Percentiles rank a stretch among this genome's conserved stretches.
Conservation (phyloP, 2,329 filamentous ascomycete species). For the Aspergillus sp. region DNA sequence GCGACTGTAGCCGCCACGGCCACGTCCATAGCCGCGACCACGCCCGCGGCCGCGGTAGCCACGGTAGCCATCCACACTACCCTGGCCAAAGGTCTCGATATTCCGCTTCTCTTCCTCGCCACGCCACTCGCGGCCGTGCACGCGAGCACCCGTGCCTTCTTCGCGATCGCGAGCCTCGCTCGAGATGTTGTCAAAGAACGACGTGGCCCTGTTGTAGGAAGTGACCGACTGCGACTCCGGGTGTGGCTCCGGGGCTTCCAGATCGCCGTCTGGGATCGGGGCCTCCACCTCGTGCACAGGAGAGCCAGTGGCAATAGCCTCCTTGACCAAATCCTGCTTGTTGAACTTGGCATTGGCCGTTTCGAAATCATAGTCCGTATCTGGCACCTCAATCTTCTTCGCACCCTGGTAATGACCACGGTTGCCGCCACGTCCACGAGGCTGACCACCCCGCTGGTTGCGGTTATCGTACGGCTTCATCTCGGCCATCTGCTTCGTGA, state of each 20-base stretch:
- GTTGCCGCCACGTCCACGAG: slow-evolving; percentile 48
- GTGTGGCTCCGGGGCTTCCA: slow-evolving; percentile 36
- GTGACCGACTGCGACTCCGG: slow-evolving; percentile 34
- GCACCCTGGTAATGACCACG: slow-evolving; percentile 45
- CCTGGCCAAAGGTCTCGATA: slow-evolving; percentile 96
- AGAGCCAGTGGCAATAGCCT: slow-evolving; percentile 77
- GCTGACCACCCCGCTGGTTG: slow-evolving; percentile 37
- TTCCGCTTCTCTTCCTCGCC: slow-evolving; percentile 93
- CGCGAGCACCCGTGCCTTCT: slow-evolving; percentile 63
- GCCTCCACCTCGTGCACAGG: slow-evolving; percentile 59
- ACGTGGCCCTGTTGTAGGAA: slow-evolving; percentile 81
- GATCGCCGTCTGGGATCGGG: slow-evolving; percentile 41
- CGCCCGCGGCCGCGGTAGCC: slow-evolving; percentile 68
- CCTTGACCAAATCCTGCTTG: slow-evolving; percentile 82
- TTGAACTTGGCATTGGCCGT: slow-evolving; percentile 85
- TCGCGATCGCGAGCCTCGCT: slow-evolving; percentile 88
- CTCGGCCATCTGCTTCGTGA: slow-evolving; percentile 47
- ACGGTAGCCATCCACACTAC: slow-evolving; percentile 86
- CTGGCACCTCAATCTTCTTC: slow-evolving; percentile 81
- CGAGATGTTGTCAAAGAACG: slow-evolving; percentile 98
- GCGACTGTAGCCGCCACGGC: slow-evolving; percentile 47
- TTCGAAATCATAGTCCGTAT: slow-evolving; percentile 90
- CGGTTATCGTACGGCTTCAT: slow-evolving; percentile 45
- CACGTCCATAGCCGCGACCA: slow-evolving; percentile 50
- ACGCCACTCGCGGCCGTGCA: slow-evolving; percentile 83